These are phyloP conservation scores for Neonectria neomacrospora DNA, from an alignment of 2,329 filamentous ascomycete species.

Conservation along the genomic window DNA sequence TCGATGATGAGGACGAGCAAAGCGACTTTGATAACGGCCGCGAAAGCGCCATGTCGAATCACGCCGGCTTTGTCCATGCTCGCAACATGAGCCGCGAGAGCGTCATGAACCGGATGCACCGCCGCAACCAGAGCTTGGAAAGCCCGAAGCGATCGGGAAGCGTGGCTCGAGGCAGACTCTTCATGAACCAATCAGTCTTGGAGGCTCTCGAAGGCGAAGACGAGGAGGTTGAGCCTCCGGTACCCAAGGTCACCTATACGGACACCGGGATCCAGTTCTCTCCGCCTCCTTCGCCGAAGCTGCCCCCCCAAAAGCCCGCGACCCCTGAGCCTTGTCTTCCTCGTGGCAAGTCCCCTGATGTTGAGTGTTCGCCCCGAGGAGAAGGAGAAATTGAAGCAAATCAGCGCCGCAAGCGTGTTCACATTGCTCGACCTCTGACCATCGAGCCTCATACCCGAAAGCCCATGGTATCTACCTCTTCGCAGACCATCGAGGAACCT, in stretches of 20 bases:
- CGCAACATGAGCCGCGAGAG: slow-evolving; percentile 70
- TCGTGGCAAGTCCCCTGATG: slow-evolving; percentile 54
- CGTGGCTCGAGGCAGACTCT: slow-evolving; percentile 62
- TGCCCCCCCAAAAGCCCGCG: slow-evolving; percentile 53
- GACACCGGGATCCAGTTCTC: slow-evolving; percentile 86
- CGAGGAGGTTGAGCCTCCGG: slow-evolving; percentile 58
- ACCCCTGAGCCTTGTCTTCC: slow-evolving; percentile 55
- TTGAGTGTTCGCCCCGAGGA: slow-evolving; percentile 56
- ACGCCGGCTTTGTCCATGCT: slow-evolving; percentile 57
- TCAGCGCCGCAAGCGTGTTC: slow-evolving; percentile 76
- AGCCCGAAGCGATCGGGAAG: slow-evolving; percentile 67
- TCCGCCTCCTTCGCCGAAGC: slow-evolving; percentile 78
- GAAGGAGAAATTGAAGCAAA: slow-evolving; percentile 77
- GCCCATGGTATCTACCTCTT: slow-evolving; percentile 72
- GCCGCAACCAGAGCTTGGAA: slow-evolving; percentile 68
- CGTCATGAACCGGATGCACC: slow-evolving; percentile 59
- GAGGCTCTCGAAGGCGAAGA: slow-evolving; percentile 67
- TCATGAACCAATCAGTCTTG: slow-evolving; percentile 65
- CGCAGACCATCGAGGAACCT: slow-evolving; percentile 70
- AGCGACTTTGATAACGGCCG: slow-evolving; percentile 75
- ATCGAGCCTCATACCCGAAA: slow-evolving; percentile 58
- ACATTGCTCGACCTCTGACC: slow-evolving; percentile 61
- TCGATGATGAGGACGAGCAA: slow-evolving; percentile 82
- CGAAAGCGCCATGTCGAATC: slow-evolving; percentile 67
- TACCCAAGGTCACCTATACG: slow-evolving; percentile 67